A percentile compares a stretch with the other conserved stretches of the same genome.
Conservation (phyloP, 495 filamentous ascomycete genomes). For the Hypoxylon subgilvum region DNA sequence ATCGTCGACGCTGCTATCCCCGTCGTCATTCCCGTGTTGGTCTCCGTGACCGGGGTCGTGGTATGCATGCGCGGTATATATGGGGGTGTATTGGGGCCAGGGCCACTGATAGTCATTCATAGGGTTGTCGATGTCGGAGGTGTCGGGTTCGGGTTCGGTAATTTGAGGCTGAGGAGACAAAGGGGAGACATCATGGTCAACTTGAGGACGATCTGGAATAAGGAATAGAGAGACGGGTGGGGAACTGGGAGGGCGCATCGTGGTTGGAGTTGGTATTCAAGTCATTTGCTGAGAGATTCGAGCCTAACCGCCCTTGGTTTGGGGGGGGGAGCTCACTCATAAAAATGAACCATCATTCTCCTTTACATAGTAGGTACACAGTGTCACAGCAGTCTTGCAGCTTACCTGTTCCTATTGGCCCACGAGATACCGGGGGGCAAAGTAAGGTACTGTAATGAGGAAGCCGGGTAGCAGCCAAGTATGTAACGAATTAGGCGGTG, state of each 20-base stretch:
- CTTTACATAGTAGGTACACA: no score
- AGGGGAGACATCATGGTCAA: slow-evolving; percentile 30
- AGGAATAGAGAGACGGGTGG: slow-evolving; percentile 29
- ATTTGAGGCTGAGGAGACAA: slow-evolving; percentile 24
- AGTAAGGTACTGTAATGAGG: slow-evolving; percentile 10
- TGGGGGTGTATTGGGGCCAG: neutral
- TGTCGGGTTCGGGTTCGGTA: slow-evolving; percentile 28
- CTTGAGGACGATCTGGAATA: slow-evolving; percentile 38
- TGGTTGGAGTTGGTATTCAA: slow-evolving; percentile 30
- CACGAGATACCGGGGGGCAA: no score
- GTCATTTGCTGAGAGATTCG: slow-evolving; percentile 36
- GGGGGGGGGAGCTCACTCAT: slow-evolving; percentile 32
- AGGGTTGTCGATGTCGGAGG: slow-evolving; percentile 18
- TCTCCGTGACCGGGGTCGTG: slow-evolving; percentile 17
- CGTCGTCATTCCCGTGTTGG: slow-evolving; percentile 30
- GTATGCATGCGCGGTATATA: slow-evolving; percentile 20
- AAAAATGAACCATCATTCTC: slow-evolving; percentile 10
- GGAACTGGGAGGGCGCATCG: slow-evolving; percentile 40
- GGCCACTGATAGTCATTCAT: slow-evolving; percentile 28
- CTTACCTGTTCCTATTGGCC: slow-evolving; percentile 29
- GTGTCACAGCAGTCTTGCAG: no score
- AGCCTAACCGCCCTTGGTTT: slow-evolving; percentile 37
- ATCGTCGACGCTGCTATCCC: slow-evolving; percentile 20
- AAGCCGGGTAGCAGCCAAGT: slow-evolving; percentile 2
- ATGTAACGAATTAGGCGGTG: neutral